These are phyloP conservation scores for Quercus aquifolioides DNA, from an alignment of 306 rosid species.

Conservation along the genomic window DNA sequence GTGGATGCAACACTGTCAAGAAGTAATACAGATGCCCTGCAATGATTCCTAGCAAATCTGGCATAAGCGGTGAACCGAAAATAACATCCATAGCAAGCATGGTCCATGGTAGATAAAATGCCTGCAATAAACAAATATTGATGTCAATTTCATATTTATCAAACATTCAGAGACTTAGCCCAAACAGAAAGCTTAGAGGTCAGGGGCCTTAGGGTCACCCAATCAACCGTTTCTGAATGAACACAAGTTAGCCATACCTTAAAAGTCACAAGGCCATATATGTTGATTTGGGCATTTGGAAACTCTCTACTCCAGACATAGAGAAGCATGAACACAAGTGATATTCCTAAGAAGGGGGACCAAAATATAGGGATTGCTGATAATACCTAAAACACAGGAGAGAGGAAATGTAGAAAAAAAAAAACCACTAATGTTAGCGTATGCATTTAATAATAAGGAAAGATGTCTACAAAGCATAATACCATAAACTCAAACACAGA, in stretches of 20 bases:
- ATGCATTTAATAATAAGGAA: slow-evolving; percentile 6
- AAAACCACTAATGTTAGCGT: slow-evolving; percentile 9
- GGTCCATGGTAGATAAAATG: slow-evolving; percentile 97
- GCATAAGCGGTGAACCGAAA: slow-evolving; percentile 65
- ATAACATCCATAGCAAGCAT: slow-evolving; percentile 94
- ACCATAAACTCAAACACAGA: not conserved
- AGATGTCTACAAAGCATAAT: not conserved
- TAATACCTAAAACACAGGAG: slow-evolving; percentile 42
- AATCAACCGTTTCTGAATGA: not conserved
- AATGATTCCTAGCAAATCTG: slow-evolving; percentile 79
- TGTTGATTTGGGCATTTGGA: slow-evolving; percentile 77
- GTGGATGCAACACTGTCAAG: slow-evolving; percentile 90
- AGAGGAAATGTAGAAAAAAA: slow-evolving; percentile 2
- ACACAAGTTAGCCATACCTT: slow-evolving; percentile 48
- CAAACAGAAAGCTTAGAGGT: slow-evolving; percentile 6
- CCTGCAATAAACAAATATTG: slow-evolving; percentile 44
- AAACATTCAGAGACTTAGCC: slow-evolving; percentile 6
- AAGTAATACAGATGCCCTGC: slow-evolving; percentile 97
- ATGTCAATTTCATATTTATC: slow-evolving; percentile 4
- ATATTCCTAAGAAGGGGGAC: slow-evolving; percentile 64
- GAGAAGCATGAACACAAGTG: slow-evolving; percentile 93
- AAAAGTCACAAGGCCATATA: slow-evolving; percentile 87
- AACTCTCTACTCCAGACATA: slow-evolving; percentile 98
- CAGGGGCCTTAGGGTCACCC: not conserved
- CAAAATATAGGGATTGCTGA: slow-evolving; percentile 63